A percentile compares a stretch with the other conserved stretches of the same genome.
These are phyloP conservation scores for Tulasnella sp. DNA, from an alignment of 768 basidiomycete species.

Conservation along the genomic window DNA sequence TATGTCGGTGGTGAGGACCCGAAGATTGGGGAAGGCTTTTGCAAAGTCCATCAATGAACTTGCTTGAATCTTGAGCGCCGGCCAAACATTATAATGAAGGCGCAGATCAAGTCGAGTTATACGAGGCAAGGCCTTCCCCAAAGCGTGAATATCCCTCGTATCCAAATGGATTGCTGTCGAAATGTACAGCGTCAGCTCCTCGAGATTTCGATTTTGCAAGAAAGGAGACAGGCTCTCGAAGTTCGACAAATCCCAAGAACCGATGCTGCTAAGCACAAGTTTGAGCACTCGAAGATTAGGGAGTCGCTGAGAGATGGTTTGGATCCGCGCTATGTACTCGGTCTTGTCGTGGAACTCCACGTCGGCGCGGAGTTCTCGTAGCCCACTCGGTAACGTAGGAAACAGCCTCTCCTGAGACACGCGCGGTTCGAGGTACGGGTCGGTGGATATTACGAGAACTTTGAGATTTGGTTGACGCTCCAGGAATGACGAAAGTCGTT, in stretches of 20 bases:
- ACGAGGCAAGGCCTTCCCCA: background rate
- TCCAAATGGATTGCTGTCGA: background rate
- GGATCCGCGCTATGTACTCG: background rate
- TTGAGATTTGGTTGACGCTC: background rate
- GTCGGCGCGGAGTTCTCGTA: background rate
- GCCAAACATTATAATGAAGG: background rate
- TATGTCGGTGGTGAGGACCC: background rate
- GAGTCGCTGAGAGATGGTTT: background rate
- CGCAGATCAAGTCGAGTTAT: background rate
- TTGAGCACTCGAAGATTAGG: background rate
- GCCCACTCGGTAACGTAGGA: background rate
- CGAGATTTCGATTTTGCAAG: background rate
- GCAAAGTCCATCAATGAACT: background rate
- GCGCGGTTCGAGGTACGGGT: background rate
- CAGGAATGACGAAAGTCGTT: background rate
- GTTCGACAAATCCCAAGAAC: background rate
- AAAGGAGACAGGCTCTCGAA: background rate
- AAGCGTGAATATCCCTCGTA: background rate
- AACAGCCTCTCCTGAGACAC: background rate
- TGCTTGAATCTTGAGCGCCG: background rate
- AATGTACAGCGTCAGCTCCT: background rate
- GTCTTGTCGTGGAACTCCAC: background rate
- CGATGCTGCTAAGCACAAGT: background rate
- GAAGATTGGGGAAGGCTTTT: background rate
- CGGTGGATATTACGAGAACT: background rate